Base-by-base conservation (phyloP, 768 basidiomycete genomes). In the Russula sp. region DNA sequence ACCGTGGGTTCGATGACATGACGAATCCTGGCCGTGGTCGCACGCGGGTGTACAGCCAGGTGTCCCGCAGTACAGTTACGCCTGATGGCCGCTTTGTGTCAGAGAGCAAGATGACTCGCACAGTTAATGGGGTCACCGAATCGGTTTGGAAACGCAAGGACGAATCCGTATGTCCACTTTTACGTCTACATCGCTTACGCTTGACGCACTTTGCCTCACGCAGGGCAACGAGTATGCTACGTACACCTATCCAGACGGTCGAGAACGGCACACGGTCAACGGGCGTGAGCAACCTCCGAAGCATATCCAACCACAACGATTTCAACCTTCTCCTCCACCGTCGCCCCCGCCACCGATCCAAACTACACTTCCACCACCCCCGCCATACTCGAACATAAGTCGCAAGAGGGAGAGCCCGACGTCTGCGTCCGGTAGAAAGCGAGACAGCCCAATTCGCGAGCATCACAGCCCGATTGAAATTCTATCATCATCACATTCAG, bases 141-240 rank as follows among this genome's bases (percentile, higher is more conserved):
- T 83, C 73, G 22, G 83, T 73, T 72, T 83, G 69, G 75, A 83
- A 74, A 76, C 81, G 73, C 71, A 80, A 65, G 72, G 88, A 92
- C 69, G 79, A 77, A 46, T 72, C 84, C 42, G 90, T 90, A 70
- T 68, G 48, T 40, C 7, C 54, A 8, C 53, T 16, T 59, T 5
- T 55, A 58, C 46, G 56, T 59, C 49, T 30, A 38, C 38, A 54
- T 36, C 58, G 61, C 34, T 59, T 40, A 59, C 48, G 34, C 38
- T 69, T 69, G n/a, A 71, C 55, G 38, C 55, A 20, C 56, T 61
- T 71, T 49, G 22, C 22, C 20, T 51, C 63, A 61, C 36, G 16
- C 65, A 92, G 89, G 90, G 90, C 3, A 89, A 89, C 67, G 87
- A 89, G 69, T 87, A 90, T 72, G 76, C 88, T 53, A 85, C 81